Evolutionary conservation across 2,329 filamentous ascomycete species (phyloP).

Genomic region (Xylariaceae sp.): DNA sequence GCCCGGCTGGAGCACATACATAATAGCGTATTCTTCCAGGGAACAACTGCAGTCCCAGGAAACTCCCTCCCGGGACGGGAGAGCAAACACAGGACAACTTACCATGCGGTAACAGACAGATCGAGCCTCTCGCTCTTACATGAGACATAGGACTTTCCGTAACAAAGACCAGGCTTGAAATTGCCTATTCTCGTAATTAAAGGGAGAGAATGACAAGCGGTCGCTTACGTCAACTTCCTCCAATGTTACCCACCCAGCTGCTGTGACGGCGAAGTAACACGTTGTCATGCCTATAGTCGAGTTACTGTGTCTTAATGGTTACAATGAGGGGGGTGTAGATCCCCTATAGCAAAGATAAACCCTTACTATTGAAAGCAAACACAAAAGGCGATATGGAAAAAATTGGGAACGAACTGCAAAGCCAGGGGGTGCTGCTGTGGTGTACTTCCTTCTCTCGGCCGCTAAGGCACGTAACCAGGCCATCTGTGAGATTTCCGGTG

Average conservation of each 20-base stretch:
- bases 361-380: too few relatives aligned
- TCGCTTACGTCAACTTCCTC: too few relatives aligned
- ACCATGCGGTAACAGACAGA: background rate
- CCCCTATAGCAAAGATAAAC: too few relatives aligned
- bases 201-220: too few relatives aligned
- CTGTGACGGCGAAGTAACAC: too few relatives aligned
- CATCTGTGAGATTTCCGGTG: slow-evolving; percentile 33
- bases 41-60: slow-evolving; percentile 3
- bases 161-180: background rate
- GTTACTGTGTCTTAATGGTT: too few relatives aligned
- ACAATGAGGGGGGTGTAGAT: too few relatives aligned
- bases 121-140: background rate
- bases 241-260: too few relatives aligned
- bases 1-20: slow-evolving; percentile 13
- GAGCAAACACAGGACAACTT: slow-evolving; percentile 3
- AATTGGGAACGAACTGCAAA: background rate
- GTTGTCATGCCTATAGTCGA: too few relatives aligned
- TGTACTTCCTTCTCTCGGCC: slow-evolving; percentile 21
- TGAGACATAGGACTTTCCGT: background rate
- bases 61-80: background rate
- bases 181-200: background rate
- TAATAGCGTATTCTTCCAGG: slow-evolving; percentile 12
- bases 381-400: background rate
- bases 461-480: slow-evolving; percentile 34
- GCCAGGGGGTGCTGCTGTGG: background rate